Evolutionary conservation across 2,329 filamentous ascomycete genomes (phyloP), one percentile per base, ranked within the genome.

Genomic region (Lachnellula occidentalis): DNA sequence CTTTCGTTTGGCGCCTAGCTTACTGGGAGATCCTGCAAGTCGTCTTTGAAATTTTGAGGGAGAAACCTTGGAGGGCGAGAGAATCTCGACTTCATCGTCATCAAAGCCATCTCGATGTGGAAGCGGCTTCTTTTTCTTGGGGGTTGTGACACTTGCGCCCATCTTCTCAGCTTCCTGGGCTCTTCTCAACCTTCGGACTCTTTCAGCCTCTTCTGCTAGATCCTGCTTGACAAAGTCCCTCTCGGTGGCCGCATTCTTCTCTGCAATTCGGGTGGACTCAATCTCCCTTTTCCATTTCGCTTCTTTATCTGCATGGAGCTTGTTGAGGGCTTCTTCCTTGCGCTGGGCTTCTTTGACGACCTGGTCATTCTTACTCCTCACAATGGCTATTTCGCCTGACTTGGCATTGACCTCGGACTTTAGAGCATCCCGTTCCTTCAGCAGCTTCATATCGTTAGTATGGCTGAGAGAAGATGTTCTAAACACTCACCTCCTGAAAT

Each of bases 41-140:
- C 67, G 62, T 62, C 69, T 73, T 58, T 61, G 61, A 37, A 67
- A 67, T 50, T 65, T 68, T n/a, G 74, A 77, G 1, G 78, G 77
- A 4, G 77, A 79, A 1, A 72, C 69, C 74, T 56, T 66, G 27
- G 75, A 78, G 1, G 77, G 77, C 4, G 77, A 79, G 1, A 72
- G 62, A 56, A 74, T 65, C 55, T 76, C 61, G 39, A 81, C 72
- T 61, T 82, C 77, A 50, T 76, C 74, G 43, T 69, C 67, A 51
- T 92, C 87, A 63, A 94, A 94, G 0, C 89, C 89, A 70, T 94
- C 89, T 1, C 86, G 79, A 48, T 87, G 73, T 1, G 78, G 76
- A 71, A 80, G 80, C 1, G 74, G 71, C 67, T 79, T 83, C 27
- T 76, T 77, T 67, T 82, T 85, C 64, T 78, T 88, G 2, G 85